phyloP scores from a whole-genome alignment of 1,284 basidiomycete genomes.

The Ceratobasidium sp. region DNA sequence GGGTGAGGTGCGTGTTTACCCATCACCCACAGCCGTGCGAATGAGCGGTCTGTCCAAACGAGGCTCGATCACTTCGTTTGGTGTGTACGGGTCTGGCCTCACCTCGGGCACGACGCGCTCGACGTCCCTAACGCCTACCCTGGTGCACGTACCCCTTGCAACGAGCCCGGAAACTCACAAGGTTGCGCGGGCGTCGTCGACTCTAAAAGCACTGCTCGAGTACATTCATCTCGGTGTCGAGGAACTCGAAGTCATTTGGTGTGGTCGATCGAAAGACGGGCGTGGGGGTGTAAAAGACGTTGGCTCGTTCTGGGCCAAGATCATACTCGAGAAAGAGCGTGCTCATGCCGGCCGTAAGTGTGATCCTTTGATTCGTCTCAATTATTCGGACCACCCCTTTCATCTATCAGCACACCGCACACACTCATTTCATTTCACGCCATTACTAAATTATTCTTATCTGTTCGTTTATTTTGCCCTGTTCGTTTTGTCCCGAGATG shows the following conservation, averaged over 20 bases:
- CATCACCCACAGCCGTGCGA: slow-evolving; percentile 46
- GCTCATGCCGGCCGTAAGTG: slow-evolving; percentile 68
- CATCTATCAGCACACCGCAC: not conserved
- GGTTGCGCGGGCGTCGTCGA: slow-evolving; percentile 70
- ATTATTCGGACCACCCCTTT: slow-evolving; percentile 1
- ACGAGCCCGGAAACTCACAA: slow-evolving; percentile 63
- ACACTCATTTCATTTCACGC: too few relatives aligned
- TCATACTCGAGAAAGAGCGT: slow-evolving; percentile 65
- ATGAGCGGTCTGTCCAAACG: slow-evolving; percentile 23
- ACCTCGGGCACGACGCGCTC: not conserved
- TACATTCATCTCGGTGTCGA: slow-evolving; percentile 70
- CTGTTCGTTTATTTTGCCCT: slow-evolving; percentile 36
- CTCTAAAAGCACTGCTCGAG: slow-evolving; percentile 70
- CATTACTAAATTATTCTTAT: not conserved
- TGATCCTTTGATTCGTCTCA: slow-evolving; percentile 11
- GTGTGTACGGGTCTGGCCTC: slow-evolving; percentile 22
- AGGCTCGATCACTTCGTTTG: slow-evolving; percentile 30
- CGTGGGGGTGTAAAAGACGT: slow-evolving; percentile 67
- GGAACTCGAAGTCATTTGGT: slow-evolving; percentile 73
- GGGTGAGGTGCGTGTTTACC: slow-evolving; percentile 61
- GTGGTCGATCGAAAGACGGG: slow-evolving; percentile 61
- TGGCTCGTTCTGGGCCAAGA: slow-evolving; percentile 72
- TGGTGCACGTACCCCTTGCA: slow-evolving; percentile 64
- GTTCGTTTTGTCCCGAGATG: too few relatives aligned
- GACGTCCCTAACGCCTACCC: slow-evolving; percentile 57